These are phyloP conservation scores for Circinella minor DNA, from an alignment of 371 early-diverging fungal genomes.

Conservation along the genomic window DNA sequence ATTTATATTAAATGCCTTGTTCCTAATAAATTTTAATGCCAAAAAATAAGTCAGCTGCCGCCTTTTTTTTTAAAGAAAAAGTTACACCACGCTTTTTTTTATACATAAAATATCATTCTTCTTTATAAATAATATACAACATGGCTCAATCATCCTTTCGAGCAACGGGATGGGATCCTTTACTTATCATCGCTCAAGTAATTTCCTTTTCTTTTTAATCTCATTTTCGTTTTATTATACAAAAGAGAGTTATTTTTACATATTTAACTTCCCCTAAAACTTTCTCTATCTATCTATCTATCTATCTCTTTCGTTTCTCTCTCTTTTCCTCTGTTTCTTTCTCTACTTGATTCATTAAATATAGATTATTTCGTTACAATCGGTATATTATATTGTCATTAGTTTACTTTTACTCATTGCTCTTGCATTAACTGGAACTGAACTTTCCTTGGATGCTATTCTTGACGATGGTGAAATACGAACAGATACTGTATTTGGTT, in stretches of 20 bases:
- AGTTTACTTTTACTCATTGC: slow-evolving; percentile 59
- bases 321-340: background rate
- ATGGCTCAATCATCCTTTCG: slow-evolving; percentile 49
- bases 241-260: too few relatives aligned
- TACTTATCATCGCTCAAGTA: slow-evolving; percentile 53
- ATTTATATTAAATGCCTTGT: too few relatives aligned
- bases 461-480: slow-evolving; percentile 66
- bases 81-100: background rate
- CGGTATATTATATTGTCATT: slow-evolving; percentile 64
- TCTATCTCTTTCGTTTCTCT: background rate
- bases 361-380: slow-evolving; percentile 66
- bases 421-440: slow-evolving; percentile 65
- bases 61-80: background rate
- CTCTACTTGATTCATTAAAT: background rate
- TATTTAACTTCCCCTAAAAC: too few relatives aligned
- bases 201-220: background rate
- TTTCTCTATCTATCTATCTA: too few relatives aligned
- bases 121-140: background rate
- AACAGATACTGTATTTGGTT: slow-evolving; percentile 74
- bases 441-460: slow-evolving; percentile 70
- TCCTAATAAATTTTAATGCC: too few relatives aligned
- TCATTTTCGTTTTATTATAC: too few relatives aligned
- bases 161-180: slow-evolving; percentile 52
- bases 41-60: too few relatives aligned
- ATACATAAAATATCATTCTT: too few relatives aligned